Evolutionary conservation across 108 stramenopile genomes (phyloP).

Genomic region (Asterionellopsis glacialis): DNA sequence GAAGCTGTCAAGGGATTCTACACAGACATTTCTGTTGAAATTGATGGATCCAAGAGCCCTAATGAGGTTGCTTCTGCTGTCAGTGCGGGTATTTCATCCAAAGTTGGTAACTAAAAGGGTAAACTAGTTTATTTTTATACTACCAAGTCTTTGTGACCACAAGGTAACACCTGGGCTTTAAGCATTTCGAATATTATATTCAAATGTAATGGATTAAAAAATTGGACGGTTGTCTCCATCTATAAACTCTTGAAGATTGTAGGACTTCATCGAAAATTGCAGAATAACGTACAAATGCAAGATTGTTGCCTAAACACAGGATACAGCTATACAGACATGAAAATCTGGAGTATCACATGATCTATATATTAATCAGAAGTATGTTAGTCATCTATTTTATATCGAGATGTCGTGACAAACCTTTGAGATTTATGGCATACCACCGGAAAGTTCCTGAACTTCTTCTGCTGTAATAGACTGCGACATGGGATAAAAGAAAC

Average conservation of each 20-base stretch:
- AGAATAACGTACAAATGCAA: no score
- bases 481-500: not conserved
- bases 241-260: no score
- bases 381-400: no score
- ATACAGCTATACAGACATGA: no score
- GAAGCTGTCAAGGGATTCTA: slow-evolving; percentile 76
- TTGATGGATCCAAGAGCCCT: slow-evolving; percentile 62
- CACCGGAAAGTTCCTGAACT: not conserved
- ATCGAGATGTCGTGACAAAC: no score
- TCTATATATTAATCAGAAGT: no score
- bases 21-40: slow-evolving; percentile 65
- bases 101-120: slow-evolving; percentile 6
- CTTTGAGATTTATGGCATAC: not conserved
- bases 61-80: slow-evolving; percentile 35
- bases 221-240: not conserved
- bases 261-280: no score
- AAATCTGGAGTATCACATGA: no score
- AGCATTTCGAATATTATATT: no score
- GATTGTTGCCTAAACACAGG: no score
- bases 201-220: not conserved
- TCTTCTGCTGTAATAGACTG: not conserved
- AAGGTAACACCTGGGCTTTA: no score
- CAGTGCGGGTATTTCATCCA: not conserved
- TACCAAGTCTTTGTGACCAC: not conserved
- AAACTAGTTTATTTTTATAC: not conserved